These are phyloP conservation scores for Vitis hybrid DNA, from an alignment of 177 flowering plant genomes.

Conservation along the genomic window DNA sequence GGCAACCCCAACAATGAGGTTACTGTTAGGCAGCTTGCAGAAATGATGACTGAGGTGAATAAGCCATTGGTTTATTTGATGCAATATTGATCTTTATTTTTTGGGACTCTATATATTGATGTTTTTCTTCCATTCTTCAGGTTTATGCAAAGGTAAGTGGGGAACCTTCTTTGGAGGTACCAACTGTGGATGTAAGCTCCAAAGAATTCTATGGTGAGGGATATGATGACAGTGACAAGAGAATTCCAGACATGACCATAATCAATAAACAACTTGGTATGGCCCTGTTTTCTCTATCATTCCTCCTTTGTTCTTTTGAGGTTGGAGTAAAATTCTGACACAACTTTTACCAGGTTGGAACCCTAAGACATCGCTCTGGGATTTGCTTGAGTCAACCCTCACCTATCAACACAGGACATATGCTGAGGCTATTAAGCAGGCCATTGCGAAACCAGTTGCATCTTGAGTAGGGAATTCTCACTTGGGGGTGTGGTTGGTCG, in stretches of 20 bases:
- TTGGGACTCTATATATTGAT: neutral
- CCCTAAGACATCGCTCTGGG: constrained; percentile 96
- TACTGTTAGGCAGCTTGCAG: constrained; percentile 95
- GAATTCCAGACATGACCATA: constrained; percentile 98
- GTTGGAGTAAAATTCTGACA: neutral
- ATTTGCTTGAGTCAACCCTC: constrained; percentile 89
- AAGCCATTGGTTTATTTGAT: neutral
- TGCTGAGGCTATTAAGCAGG: constrained; percentile 82
- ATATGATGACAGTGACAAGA: constrained; percentile 95
- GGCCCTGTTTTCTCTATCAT: neutral
- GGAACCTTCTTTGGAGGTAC: constrained; percentile 59
- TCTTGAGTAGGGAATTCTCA: constrained; percentile 22
- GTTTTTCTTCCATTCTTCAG: constrained; percentile 32
- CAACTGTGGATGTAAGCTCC: constrained; percentile 88
- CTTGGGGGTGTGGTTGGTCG: constrained; percentile 8
- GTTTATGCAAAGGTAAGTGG: constrained; percentile 88
- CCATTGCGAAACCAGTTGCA: constrained; percentile 64
- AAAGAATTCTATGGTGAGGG: constrained; percentile 97
- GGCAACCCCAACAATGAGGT: constrained; percentile 99
- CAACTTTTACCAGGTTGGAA: constrained; percentile 65
- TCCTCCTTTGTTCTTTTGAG: neutral
- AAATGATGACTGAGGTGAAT: constrained; percentile 93
- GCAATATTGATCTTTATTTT: neutral
- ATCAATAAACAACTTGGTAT: constrained; percentile 92
- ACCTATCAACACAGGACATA: constrained; percentile 97